Conservation (phyloP, 1,139 yeast genomes). For the Yamadazyma atlantica region DNA sequence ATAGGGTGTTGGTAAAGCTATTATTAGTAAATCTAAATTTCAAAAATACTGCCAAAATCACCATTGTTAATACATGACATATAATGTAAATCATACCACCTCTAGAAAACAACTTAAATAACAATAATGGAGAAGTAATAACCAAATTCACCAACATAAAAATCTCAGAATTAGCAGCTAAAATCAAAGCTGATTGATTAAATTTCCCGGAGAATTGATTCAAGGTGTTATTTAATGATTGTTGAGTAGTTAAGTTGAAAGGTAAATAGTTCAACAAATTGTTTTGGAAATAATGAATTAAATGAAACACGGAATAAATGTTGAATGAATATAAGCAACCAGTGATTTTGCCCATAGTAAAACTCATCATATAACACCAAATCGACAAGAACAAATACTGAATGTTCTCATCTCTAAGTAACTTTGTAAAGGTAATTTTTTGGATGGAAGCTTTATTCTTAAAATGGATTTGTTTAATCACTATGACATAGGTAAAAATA, state of each 20-base stretch:
- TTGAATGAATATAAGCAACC: constrained; percentile 53
- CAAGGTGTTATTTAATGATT: constrained; percentile 24
- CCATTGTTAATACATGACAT: constrained; percentile 18
- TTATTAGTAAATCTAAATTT: constrained; percentile 46
- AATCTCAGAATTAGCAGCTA: constrained; percentile 50
- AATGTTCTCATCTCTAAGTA: constrained; percentile 46
- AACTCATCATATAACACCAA: constrained; percentile 32
- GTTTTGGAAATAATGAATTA: constrained; percentile 48
- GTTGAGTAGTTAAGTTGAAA: constrained; percentile 19
- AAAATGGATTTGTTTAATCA: constrained; percentile 46
- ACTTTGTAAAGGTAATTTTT: constrained; percentile 20
- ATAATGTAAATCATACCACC: constrained; percentile 19
- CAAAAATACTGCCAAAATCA: constrained; percentile 37
- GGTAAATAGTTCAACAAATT: constrained; percentile 24
- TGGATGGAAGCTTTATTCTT: constrained; percentile 24
- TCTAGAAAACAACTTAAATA: constrained; percentile 11
- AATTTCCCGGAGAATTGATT: constrained; percentile 35
- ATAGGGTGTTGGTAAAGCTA: constrained; percentile 40
- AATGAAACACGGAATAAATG: constrained; percentile 59
- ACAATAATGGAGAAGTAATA: constrained; percentile 17
- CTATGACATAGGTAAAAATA: constrained; percentile 46
- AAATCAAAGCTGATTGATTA: constrained; percentile 45
- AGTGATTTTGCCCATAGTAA: constrained; percentile 28
- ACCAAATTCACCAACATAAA: constrained; percentile 22
- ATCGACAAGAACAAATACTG: constrained; percentile 49